A percentile compares a stretch with the other conserved stretches of the same genome.
phyloP scores from a whole-genome alignment of 2,329 filamentous ascomycete species.

The Orbilia quercus region DNA sequence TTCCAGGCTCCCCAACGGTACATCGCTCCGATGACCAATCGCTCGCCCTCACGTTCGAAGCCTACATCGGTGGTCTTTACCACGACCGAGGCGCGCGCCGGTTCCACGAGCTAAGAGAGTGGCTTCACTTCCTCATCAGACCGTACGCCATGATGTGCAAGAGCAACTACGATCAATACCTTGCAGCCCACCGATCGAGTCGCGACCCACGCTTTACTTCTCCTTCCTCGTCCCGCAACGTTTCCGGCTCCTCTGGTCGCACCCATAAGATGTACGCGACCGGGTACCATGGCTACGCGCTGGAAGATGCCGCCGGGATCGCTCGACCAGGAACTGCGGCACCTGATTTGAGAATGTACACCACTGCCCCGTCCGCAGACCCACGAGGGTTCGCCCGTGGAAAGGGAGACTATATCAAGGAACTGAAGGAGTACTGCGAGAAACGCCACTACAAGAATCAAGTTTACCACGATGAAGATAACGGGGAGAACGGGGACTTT shows the following conservation, averaged over 20 bases:
- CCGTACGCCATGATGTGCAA: slow-evolving; percentile 58
- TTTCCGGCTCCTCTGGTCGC: slow-evolving; percentile 1
- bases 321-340: slow-evolving; percentile 44
- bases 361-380: background rate
- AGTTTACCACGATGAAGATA: slow-evolving; percentile 51
- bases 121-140: slow-evolving; percentile 56
- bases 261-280: background rate
- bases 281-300: slow-evolving; percentile 25
- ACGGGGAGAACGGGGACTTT: slow-evolving; percentile 55
- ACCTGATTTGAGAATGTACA: slow-evolving; percentile 28
- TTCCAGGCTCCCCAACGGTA: slow-evolving; percentile 33
- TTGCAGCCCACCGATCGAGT: slow-evolving; percentile 6
- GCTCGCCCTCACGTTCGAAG: slow-evolving; percentile 56
- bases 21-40: slow-evolving; percentile 49
- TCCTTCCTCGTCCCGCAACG: slow-evolving; percentile 10
- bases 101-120: slow-evolving; percentile 53
- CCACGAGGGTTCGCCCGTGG: background rate
- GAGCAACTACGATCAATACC: slow-evolving; percentile 47
- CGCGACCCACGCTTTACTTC: background rate
- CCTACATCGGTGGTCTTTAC: slow-evolving; percentile 58
- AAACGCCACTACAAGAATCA: slow-evolving; percentile 23
- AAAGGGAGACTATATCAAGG: slow-evolving; percentile 31
- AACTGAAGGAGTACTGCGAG: slow-evolving; percentile 49
- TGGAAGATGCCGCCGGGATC: slow-evolving; percentile 26
- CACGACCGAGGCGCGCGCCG: slow-evolving; percentile 54